Conservation (phyloP, 1,284 basidiomycete genomes). For the Rhodotorula sp. region DNA sequence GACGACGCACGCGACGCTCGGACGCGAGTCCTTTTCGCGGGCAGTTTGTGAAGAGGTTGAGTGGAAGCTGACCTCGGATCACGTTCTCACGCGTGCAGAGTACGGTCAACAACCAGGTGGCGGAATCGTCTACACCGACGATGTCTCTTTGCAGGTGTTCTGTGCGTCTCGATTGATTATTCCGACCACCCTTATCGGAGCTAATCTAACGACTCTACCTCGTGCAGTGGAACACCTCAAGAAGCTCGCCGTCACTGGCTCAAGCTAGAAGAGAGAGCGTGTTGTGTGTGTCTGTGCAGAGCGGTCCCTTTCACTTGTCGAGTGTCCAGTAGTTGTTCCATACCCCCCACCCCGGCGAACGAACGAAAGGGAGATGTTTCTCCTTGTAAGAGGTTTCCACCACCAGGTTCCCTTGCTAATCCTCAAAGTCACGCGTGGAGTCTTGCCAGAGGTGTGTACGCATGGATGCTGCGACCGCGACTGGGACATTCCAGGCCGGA, state of each 20-base stretch:
- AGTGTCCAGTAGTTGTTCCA: background rate
- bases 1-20: slow-evolving; percentile 85
- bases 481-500: slow-evolving; percentile 66
- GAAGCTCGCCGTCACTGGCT: slow-evolving; percentile 14
- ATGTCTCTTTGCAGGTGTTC: slow-evolving; percentile 94
- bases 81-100: slow-evolving; percentile 11
- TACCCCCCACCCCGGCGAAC: background rate
- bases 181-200: no score
- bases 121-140: slow-evolving; percentile 97
- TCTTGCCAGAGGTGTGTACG: slow-evolving; percentile 53
- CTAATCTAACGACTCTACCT: background rate
- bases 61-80: background rate
- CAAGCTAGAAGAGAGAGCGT: background rate
- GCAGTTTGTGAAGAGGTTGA: background rate
- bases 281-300: background rate
- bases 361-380: no score
- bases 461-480: slow-evolving; percentile 65
- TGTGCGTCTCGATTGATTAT: slow-evolving; percentile 52
- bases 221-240: slow-evolving; percentile 1
- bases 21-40: slow-evolving; percentile 32
- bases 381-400: no score
- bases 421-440: no score
- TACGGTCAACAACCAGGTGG: slow-evolving; percentile 54
- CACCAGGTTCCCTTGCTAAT: no score
- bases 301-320: background rate